Percentiles rank a stretch among this genome's conserved stretches.
phyloP scores from a whole-genome alignment of 805 yeast species.

The Hemisphaericaspora nanyangensis region DNA sequence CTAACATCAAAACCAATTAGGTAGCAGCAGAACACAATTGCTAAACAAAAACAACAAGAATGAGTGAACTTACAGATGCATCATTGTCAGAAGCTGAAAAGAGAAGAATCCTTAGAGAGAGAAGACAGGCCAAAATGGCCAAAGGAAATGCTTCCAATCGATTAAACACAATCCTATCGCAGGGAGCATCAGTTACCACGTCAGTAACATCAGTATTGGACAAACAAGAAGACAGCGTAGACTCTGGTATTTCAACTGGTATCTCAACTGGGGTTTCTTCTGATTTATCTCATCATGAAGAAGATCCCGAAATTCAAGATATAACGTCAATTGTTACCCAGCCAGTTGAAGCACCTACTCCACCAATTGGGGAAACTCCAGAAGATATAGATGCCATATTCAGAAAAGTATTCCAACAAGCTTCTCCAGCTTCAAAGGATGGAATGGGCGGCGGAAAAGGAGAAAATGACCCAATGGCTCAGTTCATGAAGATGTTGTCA shows the following conservation, averaged over 20 bases:
- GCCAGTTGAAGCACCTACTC: slow-evolving; percentile 5
- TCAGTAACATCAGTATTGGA: slow-evolving; percentile 35
- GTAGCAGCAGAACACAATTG: no score
- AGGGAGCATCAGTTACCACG: slow-evolving; percentile 35
- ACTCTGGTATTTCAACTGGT: slow-evolving; percentile 2
- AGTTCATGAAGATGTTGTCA: slow-evolving; percentile 31
- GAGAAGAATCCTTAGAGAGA: slow-evolving; percentile 54
- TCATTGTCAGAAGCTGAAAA: slow-evolving; percentile 51
- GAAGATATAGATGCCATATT: slow-evolving; percentile 34
- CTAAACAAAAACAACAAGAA: no score
- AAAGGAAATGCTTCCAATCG: slow-evolving; percentile 53
- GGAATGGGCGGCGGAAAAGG: slow-evolving; percentile 6
- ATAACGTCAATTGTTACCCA: slow-evolving; percentile 19
- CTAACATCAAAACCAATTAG: no score
- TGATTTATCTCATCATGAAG: slow-evolving; percentile 18
- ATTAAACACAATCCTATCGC: slow-evolving; percentile 41
- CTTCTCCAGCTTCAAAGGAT: slow-evolving; percentile 4
- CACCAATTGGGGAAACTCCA: slow-evolving; percentile 8
- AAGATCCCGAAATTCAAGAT: slow-evolving; percentile 40
- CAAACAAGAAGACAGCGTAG: slow-evolving; percentile 11
- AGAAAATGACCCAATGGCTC: slow-evolving; percentile 24
- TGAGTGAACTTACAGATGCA: slow-evolving; percentile 9
- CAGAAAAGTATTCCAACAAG: slow-evolving; percentile 25
- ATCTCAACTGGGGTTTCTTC: slow-evolving; percentile 1
- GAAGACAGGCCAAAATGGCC: slow-evolving; percentile 61